Evolutionary conservation across 805 yeast genomes (phyloP).

Genomic region (Saccharomycopsis oosterbeekiorum): DNA sequence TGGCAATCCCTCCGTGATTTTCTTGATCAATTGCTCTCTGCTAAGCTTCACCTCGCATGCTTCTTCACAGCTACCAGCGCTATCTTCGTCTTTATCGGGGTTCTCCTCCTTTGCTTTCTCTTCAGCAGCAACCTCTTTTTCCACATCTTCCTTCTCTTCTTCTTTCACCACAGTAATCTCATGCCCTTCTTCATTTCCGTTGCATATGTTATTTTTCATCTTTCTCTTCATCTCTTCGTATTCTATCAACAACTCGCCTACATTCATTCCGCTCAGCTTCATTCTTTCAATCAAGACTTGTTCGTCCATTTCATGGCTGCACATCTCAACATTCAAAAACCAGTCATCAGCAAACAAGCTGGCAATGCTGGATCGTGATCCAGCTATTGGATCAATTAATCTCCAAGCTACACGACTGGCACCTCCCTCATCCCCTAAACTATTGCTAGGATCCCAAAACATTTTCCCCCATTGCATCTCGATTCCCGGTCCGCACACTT

Average conservation of each 20-base stretch:
- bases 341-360: conserved; percentile 53
- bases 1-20: neutral
- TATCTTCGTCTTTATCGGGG: neutral
- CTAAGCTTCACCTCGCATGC: neutral
- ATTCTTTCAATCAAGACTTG: conserved; percentile 12
- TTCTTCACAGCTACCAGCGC: neutral
- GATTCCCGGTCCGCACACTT: conserved; percentile 53
- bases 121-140: neutral
- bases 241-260: neutral
- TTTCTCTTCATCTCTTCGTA: neutral
- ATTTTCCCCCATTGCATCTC: conserved; percentile 63
- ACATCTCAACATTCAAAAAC: conserved; percentile 50
- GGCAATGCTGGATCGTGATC: conserved; percentile 43
- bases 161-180: neutral
- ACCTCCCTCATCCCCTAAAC: conserved; percentile 33
- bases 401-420: conserved; percentile 69
- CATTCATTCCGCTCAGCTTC: neutral
- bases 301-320: conserved; percentile 37
- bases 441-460: conserved; percentile 23
- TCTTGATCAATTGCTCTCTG: neutral
- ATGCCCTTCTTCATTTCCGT: neutral
- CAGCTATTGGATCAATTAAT: conserved; percentile 53
- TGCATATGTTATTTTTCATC: neutral
- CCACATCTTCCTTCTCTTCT: neutral
- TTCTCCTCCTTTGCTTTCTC: neutral